Evolutionary conservation across 306 rosid genomes (phyloP).

Genomic region (Citrullus mucosospermus): DNA sequence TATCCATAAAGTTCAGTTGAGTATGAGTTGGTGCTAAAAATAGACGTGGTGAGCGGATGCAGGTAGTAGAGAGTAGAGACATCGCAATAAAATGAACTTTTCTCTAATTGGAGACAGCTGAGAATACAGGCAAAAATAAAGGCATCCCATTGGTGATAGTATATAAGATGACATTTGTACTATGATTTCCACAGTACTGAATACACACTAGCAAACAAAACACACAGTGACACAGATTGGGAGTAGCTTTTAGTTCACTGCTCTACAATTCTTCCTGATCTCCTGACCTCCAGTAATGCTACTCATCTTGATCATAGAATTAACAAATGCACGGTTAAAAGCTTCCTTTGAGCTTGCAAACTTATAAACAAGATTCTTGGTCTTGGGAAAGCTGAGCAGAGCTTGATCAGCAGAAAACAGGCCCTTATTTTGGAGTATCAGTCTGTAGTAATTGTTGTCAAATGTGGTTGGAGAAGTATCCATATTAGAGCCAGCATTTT

Average conservation of each 20-base stretch:
- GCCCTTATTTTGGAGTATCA: constrained; percentile 27
- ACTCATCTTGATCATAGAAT: constrained; percentile 34
- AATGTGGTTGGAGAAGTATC: constrained; percentile 31
- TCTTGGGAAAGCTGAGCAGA: constrained; percentile 24
- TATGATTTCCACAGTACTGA: not conserved
- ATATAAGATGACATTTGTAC: not conserved
- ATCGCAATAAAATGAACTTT: not conserved
- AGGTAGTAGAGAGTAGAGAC: not conserved
- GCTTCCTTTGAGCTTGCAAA: constrained; percentile 28
- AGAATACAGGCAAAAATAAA: constrained; percentile 1
- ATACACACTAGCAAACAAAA: not conserved
- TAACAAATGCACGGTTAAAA: constrained; percentile 23
- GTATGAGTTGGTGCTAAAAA: not conserved
- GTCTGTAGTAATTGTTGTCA: constrained; percentile 28
- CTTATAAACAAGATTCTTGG: constrained; percentile 22
- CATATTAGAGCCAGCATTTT: constrained; percentile 28
- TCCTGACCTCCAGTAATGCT: constrained; percentile 40
- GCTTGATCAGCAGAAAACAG: constrained; percentile 38
- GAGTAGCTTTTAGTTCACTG: constrained; percentile 20
- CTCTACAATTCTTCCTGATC: constrained; percentile 43
- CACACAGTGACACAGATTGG: not conserved
- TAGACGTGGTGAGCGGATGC: not conserved
- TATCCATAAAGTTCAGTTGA: not conserved
- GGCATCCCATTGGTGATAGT: not conserved
- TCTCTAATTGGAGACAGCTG: not conserved